Conservation (phyloP, 306 rosid genomes). For the Heteromeles arbutifolia region DNA sequence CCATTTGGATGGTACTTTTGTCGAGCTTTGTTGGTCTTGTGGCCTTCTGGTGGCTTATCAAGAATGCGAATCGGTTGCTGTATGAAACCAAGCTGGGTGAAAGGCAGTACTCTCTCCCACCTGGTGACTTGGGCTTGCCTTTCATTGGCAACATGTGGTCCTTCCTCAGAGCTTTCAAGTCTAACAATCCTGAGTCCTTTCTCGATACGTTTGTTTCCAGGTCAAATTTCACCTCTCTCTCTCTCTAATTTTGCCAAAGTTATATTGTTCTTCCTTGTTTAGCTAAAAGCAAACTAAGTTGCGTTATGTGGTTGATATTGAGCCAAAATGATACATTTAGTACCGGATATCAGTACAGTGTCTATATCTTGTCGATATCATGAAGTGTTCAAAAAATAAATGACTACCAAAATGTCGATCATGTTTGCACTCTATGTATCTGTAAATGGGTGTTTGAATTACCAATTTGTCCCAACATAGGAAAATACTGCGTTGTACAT, state of each 20-base stretch:
- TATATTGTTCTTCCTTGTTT: not conserved
- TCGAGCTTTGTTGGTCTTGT: slow-evolving; percentile 14
- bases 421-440: no score
- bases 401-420: no score
- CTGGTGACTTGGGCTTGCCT: slow-evolving; percentile 90
- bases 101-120: slow-evolving; percentile 57
- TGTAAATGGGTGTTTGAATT: no score
- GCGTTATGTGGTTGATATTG: no score
- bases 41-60: slow-evolving; percentile 26
- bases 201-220: slow-evolving; percentile 56
- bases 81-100: slow-evolving; percentile 55
- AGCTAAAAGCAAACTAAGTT: no score
- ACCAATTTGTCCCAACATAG: no score
- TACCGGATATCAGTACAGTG: no score
- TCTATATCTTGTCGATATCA: no score
- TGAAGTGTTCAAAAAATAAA: no score
- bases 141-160: slow-evolving; percentile 96
- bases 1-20: not conserved
- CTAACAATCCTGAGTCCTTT: slow-evolving; percentile 72
- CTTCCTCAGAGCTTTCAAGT: slow-evolving; percentile 84
- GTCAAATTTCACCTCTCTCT: slow-evolving; percentile 14
- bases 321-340: no score
- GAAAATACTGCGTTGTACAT: no score
- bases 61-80: slow-evolving; percentile 53
- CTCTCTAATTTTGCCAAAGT: not conserved